These are phyloP conservation scores for Sphagnum magellanicum DNA, from an alignment of 228 moss, liverwort and hornwort species.

Conservation along the genomic window DNA sequence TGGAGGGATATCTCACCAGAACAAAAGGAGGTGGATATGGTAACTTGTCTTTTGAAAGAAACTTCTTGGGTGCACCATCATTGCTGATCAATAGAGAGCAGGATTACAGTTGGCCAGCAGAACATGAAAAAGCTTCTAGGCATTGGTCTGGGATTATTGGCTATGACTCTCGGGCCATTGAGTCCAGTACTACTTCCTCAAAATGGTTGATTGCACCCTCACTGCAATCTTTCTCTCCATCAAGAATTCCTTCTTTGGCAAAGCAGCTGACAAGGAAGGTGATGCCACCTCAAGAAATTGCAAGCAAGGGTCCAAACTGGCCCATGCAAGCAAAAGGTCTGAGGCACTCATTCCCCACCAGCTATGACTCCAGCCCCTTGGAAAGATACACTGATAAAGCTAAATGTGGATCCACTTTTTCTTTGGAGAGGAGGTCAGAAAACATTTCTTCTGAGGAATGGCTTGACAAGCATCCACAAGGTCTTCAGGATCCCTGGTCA, in stretches of 20 bases:
- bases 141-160: too few relatives aligned
- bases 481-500: slow-evolving; percentile 17
- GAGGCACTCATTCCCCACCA: slow-evolving; percentile 12
- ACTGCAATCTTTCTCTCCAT: too few relatives aligned
- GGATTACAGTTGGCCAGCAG: not conserved
- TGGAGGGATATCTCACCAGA: slow-evolving; percentile 8
- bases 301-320: not conserved
- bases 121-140: not conserved
- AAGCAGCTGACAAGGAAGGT: not conserved
- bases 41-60: slow-evolving; percentile 18
- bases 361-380: not conserved
- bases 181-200: slow-evolving; percentile 15
- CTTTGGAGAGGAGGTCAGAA: not conserved
- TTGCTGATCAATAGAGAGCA: slow-evolving; percentile 2
- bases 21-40: slow-evolving; percentile 4
- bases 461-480: slow-evolving; percentile 7
- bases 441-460: not conserved
- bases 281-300: not conserved
- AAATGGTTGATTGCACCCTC: too few relatives aligned
- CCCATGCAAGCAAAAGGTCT: not conserved
- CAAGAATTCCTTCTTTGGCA: too few relatives aligned
- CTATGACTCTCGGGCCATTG: slow-evolving; percentile 22
- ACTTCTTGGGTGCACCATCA: slow-evolving; percentile 16
- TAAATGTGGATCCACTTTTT: not conserved
- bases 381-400: not conserved